Base-by-base conservation (phyloP, 2,329 filamentous ascomycete species). In the Exophiala viscosa region DNA sequence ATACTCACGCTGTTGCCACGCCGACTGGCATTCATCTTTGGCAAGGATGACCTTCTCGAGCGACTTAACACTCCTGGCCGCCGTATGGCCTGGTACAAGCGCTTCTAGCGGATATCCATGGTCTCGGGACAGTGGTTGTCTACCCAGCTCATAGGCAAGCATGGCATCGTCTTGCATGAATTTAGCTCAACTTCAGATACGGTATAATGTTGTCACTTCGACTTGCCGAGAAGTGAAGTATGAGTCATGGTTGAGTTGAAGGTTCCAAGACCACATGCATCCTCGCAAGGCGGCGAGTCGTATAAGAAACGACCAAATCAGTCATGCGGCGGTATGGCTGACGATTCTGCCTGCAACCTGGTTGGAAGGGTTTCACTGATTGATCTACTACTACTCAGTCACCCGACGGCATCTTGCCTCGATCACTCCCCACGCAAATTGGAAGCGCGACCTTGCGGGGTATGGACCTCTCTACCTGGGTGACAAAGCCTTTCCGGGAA, bases 1-100 rank as follows among this genome's bases (percentile, higher is more conserved):
- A 69, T 87, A 87, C 64, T 87, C 84, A 14, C 79, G 75, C 17
- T 80, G 75, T 64, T 87, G 83, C 83, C 83, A 85, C 63, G 85
- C 79, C 39, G 78, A 83, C 3, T 76, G 69, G 60, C 82, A 84
- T 66, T 88, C 85, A 57, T 87, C 84, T 50, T 83, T 81, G 35
- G 82, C 80, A 1, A 87, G 72, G 0, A 80, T 76, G 48, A 88
- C 82, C 40, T 79, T 78, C 55, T 76, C 81, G 1, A 88, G 70
- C 85, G 84, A 88, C 63, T 88, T 88, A 58, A 86, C 84, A 5
- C 80, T 83, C 32, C 57, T 53, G 1, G 84, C 85, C 1, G 83
- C 85, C 1, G 86, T 84, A 45, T 82, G 78, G 0, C 85, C 85
- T 0, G 84, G 82, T 0, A 86, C 81, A 2, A 86, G 72, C 0